Percentiles rank a stretch among this genome's conserved stretches.
These are phyloP conservation scores for Coccinonectria pachysandricola DNA, from an alignment of 2,329 filamentous ascomycete genomes.

Conservation along the genomic window DNA sequence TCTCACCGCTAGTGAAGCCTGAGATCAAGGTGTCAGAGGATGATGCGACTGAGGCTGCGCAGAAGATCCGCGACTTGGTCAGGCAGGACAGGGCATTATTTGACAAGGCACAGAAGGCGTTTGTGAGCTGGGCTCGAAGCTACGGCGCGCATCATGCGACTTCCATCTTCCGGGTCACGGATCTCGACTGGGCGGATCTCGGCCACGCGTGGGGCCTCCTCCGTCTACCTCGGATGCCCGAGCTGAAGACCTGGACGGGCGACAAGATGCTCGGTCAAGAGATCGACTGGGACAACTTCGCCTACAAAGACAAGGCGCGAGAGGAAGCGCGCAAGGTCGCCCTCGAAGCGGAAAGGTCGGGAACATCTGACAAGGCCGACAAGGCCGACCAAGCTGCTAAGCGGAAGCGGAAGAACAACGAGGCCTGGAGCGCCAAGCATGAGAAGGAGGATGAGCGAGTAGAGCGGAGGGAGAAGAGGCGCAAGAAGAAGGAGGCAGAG, in stretches of 20 bases:
- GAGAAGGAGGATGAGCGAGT: slow-evolving; percentile 55
- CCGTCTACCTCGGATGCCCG: slow-evolving; percentile 86
- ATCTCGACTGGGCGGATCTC: slow-evolving; percentile 77
- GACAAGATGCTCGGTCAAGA: slow-evolving; percentile 53
- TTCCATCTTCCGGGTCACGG: slow-evolving; percentile 76
- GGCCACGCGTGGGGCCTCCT: slow-evolving; percentile 79
- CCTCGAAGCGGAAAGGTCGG: slow-evolving; percentile 37
- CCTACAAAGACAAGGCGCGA: slow-evolving; percentile 61
- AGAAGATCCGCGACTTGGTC: slow-evolving; percentile 51
- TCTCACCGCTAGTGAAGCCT: slow-evolving; percentile 51
- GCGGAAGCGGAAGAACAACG: slow-evolving; percentile 51
- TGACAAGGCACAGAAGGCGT: slow-evolving; percentile 82
- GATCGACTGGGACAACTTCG: slow-evolving; percentile 57
- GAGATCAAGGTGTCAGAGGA: slow-evolving; percentile 45
- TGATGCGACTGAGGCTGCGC: slow-evolving; percentile 48
- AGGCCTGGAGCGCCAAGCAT: slow-evolving; percentile 63
- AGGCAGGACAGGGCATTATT: slow-evolving; percentile 48
- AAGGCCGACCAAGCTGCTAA: slow-evolving; percentile 30
- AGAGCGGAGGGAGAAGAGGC: slow-evolving; percentile 53
- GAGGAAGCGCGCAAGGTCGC: slow-evolving; percentile 55
- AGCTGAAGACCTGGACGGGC: slow-evolving; percentile 63
- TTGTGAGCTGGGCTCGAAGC: slow-evolving; percentile 86
- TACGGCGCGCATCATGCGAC: slow-evolving; percentile 86
- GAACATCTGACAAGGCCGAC: too few relatives aligned
- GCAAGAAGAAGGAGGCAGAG: slow-evolving; percentile 53